Evolutionary conservation across 1,139 yeast species (phyloP).

Genomic region (Sugiyamaella paludigena): DNA sequence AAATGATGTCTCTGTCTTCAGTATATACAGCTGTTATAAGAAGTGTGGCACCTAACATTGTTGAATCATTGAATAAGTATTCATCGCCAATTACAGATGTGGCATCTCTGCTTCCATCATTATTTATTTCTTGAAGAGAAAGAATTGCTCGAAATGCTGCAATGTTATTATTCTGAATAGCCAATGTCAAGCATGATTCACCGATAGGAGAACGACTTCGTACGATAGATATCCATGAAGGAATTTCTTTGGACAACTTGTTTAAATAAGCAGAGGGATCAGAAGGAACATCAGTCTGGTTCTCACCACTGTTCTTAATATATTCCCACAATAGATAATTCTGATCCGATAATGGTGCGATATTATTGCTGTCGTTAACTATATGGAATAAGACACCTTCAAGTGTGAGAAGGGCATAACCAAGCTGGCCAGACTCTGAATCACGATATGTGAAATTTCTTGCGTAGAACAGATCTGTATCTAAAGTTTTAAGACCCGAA

Average conservation of each 20-base stretch:
- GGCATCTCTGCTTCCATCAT: background rate
- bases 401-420: slow-evolving; percentile 70
- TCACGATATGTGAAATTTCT: slow-evolving; percentile 56
- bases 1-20: slow-evolving; percentile 50
- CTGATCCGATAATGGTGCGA: slow-evolving; percentile 45
- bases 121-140: background rate
- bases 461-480: slow-evolving; percentile 64
- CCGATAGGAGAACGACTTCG: slow-evolving; percentile 59
- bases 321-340: slow-evolving; percentile 58
- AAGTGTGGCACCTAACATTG: slow-evolving; percentile 53
- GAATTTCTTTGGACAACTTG: slow-evolving; percentile 4
- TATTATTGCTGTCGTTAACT: slow-evolving; percentile 42
- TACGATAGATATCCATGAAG: slow-evolving; percentile 44
- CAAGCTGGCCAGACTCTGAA: slow-evolving; percentile 50
- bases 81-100: slow-evolving; percentile 54
- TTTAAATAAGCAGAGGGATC: background rate
- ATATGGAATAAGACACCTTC: slow-evolving; percentile 79
- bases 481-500: slow-evolving; percentile 56
- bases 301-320: slow-evolving; percentile 31
- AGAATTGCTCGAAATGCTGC: slow-evolving; percentile 48
- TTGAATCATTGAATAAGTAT: slow-evolving; percentile 63
- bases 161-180: slow-evolving; percentile 26
- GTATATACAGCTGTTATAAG: slow-evolving; percentile 59
- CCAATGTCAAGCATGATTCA: slow-evolving; percentile 53
- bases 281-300: background rate